Evolutionary conservation across 108 stramenopile species (phyloP), one percentile per base, ranked within the genome.

Genomic region (Discostella stelligeroides): DNA sequence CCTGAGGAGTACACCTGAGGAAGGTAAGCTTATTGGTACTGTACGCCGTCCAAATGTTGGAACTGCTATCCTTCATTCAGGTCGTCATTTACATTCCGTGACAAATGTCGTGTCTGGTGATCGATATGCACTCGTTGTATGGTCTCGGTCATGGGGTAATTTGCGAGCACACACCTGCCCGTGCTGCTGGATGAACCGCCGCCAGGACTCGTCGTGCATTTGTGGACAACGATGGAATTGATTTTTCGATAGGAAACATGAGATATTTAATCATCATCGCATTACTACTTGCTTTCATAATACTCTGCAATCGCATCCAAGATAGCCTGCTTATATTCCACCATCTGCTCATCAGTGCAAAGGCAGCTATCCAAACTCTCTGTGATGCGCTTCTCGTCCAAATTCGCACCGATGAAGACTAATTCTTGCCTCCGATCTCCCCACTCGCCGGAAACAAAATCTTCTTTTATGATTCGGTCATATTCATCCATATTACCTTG

Each of bases 51-150:
- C 70, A 51, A 45, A 64, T 58, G 68, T 83, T 38, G 92, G 90
- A 20, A 69, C 60, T 5, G 92, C 86, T 14, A 27, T 90, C 23
- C 21, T 94, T 14, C 92, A 94, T 81, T 82, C 86, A 3, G 92
- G 92, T 23, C 75, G 92, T 30, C 87, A 90, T 60, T 68, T 91
- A 24, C 92, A 94, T 72, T 83, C 86, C 40, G 92, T 94, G 0
- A 84, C 89, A 23, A 63, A 76, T 29, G 85, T 94, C 6, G 80
- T 80, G 5, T 37, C 66, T 12, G 92, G 92, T 23, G 79, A 94
- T 68, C 78, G 92, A 51, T 94, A 85, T 80, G 90, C 92, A 10
- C 73, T 79, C 4, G 87, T 94, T 30, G 43, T 91, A 37, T 94
- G 92, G 92, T 63, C 90, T 0, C 75, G 92, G 38, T 85, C 85